Percentiles rank a stretch among this genome's conserved stretches.
phyloP scores from a whole-genome alignment of 2,329 filamentous ascomycete species.

The Trichoderma harzianum region DNA sequence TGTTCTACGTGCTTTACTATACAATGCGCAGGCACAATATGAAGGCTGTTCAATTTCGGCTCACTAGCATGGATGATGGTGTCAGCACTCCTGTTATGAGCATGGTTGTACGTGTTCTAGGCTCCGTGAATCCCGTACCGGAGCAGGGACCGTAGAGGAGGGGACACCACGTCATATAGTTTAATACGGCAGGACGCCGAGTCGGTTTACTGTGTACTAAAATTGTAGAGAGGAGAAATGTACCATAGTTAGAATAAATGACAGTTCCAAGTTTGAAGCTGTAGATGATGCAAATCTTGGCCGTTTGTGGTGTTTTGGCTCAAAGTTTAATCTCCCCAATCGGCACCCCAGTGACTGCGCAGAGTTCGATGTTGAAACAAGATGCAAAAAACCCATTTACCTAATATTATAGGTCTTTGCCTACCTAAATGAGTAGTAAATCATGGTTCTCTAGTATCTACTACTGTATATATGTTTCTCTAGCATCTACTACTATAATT shows the following conservation, averaged over 20 bases:
- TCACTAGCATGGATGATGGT: neutral
- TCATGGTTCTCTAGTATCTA: too few species aligned
- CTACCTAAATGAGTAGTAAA: too few species aligned
- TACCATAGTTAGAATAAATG: neutral
- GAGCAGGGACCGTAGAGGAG: too few species aligned
- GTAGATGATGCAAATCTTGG: neutral
- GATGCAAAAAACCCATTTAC: too few species aligned
- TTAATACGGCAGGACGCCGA: neutral
- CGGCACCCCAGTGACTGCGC: too few species aligned
- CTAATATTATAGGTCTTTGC: too few species aligned
- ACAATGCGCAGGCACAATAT: neutral
- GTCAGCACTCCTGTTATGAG: neutral
- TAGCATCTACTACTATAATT: too few species aligned
- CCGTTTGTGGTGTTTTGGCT: neutral
- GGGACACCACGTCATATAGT: too few species aligned
- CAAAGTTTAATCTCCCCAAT: too few species aligned
- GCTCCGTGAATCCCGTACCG: too few species aligned
- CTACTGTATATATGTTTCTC: too few species aligned
- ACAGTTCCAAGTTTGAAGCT: neutral
- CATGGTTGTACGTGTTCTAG: neutral
- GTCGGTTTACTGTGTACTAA: neutral
- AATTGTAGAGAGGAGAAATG: neutral
- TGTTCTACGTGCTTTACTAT: neutral
- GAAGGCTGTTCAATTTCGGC: neutral
- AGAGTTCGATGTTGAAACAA: too few species aligned